Conservation (phyloP, 768 basidiomycete genomes). For the Calocybe indica region DNA sequence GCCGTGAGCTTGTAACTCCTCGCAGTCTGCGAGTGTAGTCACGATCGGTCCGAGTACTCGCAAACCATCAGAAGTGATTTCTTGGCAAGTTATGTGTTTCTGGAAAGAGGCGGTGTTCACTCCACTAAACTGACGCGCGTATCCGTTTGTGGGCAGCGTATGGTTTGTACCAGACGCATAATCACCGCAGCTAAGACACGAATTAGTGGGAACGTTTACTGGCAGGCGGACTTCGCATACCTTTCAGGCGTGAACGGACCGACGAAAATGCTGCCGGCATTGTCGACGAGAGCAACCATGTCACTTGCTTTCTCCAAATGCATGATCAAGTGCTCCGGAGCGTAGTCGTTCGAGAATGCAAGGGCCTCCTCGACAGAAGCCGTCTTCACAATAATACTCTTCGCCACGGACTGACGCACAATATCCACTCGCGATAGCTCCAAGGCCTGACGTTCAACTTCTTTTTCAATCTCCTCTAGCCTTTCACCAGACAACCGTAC, state of each 20-base stretch:
- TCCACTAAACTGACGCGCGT: constrained; percentile 96
- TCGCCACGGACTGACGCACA: constrained; percentile 80
- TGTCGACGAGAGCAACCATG: constrained; percentile 64
- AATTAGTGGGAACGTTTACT: constrained; percentile 1
- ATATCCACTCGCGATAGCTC: constrained; percentile 88
- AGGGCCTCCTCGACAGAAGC: constrained; percentile 69
- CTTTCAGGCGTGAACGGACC: constrained; percentile 95
- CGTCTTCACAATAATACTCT: constrained; percentile 84
- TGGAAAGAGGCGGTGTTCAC: constrained; percentile 98
- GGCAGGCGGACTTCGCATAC: constrained; percentile 33
- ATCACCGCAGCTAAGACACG: constrained; percentile 76
- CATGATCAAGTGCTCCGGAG: constrained; percentile 95
- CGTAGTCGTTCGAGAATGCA: constrained; percentile 92
- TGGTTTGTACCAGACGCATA: constrained; percentile 99
- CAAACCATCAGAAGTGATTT: constrained; percentile 77
- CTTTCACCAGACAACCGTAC: constrained; percentile 59
- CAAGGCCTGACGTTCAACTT: constrained; percentile 83
- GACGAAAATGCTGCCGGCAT: constrained; percentile 96
- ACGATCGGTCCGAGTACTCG: constrained; percentile 80
- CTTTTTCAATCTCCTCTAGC: constrained; percentile 71
- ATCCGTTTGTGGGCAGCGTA: constrained; percentile 94
- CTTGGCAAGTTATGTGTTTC: constrained; percentile 97
- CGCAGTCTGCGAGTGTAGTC: constrained; percentile 86
- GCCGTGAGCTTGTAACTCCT: constrained; percentile 92
- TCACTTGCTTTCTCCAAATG: constrained; percentile 72